Evolutionary conservation across 257 asterid species (phyloP), one percentile per base, ranked within the genome.

Genomic region (Przewalskia tangutica): DNA sequence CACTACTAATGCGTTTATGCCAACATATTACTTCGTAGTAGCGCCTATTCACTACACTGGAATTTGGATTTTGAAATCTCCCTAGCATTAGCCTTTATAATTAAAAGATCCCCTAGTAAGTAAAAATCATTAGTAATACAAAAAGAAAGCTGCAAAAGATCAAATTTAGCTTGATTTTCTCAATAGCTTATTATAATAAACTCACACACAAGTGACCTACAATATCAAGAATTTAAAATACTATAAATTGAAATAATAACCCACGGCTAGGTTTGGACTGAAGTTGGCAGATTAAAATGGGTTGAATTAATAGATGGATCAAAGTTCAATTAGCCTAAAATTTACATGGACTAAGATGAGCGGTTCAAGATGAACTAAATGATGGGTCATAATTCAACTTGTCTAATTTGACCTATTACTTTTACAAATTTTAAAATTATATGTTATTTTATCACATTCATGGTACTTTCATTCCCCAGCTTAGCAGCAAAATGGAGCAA

Each of bases 201-300:
- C 6, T 23, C 62, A 48, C 46, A 50, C 59, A 75, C 12, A 20
- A 71, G 6, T 71, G 79, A 18, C 56, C 46, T 50, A 75, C 62
- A 75, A 50, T 50, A 75, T 75, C 80, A 75, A 48, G 17, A 75
- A 75, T 50, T 75, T 13, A 23, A 75, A 75, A 75, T 85, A 83
- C 91, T 88, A 89, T 90, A 85, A 86, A 83, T 82, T 82, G 82
- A 84, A 86, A 88, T 81, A 89, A 88, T 85, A 77, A 81, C 67
- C 84, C 90, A 87, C n/a, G n/a, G n/a, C n/a, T n/a, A n/a, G n/a
- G n/a, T n/a, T n/a, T n/a, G n/a, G n/a, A n/a, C n/a, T n/a, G n/a
- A n/a, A n/a, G n/a, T n/a, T n/a, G n/a, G n/a, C n/a, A n/a, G n/a
- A n/a, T n/a, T n/a, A n/a, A n/a, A n/a, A n/a, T n/a, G n/a, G n/a